These are phyloP conservation scores for Kodamaea plutei DNA, from an alignment of 1,139 yeast species.

Conservation along the genomic window DNA sequence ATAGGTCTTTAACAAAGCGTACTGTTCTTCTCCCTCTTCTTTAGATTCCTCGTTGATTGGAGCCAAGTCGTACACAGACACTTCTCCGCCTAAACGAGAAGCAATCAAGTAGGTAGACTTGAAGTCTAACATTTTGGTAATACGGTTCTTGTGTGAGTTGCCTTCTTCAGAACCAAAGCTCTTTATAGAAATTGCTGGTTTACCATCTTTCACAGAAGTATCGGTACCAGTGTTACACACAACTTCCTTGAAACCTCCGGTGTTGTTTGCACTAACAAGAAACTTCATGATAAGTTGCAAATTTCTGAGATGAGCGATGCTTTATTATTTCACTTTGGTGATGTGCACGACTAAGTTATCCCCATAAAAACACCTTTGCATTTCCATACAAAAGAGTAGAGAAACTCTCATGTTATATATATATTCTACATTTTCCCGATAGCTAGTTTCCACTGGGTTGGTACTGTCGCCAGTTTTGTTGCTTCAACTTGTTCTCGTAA, in stretches of 20 bases:
- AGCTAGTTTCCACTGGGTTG: too few species aligned
- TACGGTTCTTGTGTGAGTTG: slow-evolving; percentile 24
- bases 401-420: too few species aligned
- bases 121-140: slow-evolving; percentile 24
- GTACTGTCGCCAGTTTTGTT: too few species aligned
- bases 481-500: too few species aligned
- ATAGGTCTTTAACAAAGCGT: slow-evolving; percentile 23
- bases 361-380: too few species aligned
- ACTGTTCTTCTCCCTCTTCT: slow-evolving; percentile 12
- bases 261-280: slow-evolving; percentile 52
- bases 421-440: too few species aligned
- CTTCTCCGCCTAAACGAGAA: slow-evolving; percentile 39
- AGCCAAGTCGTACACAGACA: slow-evolving; percentile 33
- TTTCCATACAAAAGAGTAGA: too few species aligned
- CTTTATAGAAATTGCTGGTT: slow-evolving; percentile 48
- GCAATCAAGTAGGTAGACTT: slow-evolving; percentile 36
- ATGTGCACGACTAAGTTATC: slow-evolving; percentile 1
- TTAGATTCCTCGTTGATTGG: too few species aligned
- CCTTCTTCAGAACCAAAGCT: slow-evolving; percentile 36
- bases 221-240: slow-evolving; percentile 60
- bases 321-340: neutral
- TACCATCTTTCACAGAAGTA: slow-evolving; percentile 57
- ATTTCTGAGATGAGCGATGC: slow-evolving; percentile 15
- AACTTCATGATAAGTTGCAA: slow-evolving; percentile 45
- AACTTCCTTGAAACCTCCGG: slow-evolving; percentile 55